phyloP scores from a whole-genome alignment of 345 rosid genomes.

The Eucalyptus shirleyi region DNA sequence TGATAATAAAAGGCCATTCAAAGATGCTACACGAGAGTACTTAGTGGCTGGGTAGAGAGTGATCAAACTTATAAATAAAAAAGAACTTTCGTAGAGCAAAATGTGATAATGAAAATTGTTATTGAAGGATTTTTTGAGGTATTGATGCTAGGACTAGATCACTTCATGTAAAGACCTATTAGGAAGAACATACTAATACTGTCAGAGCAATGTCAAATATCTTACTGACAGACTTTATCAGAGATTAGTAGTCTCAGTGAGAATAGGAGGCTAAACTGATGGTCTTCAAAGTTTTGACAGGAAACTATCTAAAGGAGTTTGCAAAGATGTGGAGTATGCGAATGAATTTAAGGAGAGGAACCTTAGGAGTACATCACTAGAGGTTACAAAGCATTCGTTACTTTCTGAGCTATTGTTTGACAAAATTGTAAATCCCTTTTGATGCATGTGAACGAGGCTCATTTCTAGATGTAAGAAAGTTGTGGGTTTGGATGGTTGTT shows the following conservation, averaged over 20 bases:
- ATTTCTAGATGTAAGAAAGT: no score
- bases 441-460: background rate
- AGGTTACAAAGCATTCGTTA: no score
- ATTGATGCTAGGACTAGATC: background rate
- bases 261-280: background rate
- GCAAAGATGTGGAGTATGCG: background rate
- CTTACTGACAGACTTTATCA: background rate
- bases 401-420: background rate
- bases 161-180: background rate
- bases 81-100: background rate
- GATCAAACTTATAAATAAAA: background rate
- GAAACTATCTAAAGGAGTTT: background rate
- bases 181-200: background rate
- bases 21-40: background rate
- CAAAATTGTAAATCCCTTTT: background rate
- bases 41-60: background rate
- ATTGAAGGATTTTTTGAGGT: background rate
- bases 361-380: background rate
- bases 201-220: background rate
- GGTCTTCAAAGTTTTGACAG: background rate
- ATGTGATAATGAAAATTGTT: background rate
- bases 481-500: no score
- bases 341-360: background rate
- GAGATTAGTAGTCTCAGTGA: background rate
- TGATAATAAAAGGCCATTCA: background rate